A percentile compares a stretch with the other conserved stretches of the same genome.
These are phyloP conservation scores for Globisporangium nodosum DNA, from an alignment of 352 stramenopile genomes.

Conservation along the genomic window DNA sequence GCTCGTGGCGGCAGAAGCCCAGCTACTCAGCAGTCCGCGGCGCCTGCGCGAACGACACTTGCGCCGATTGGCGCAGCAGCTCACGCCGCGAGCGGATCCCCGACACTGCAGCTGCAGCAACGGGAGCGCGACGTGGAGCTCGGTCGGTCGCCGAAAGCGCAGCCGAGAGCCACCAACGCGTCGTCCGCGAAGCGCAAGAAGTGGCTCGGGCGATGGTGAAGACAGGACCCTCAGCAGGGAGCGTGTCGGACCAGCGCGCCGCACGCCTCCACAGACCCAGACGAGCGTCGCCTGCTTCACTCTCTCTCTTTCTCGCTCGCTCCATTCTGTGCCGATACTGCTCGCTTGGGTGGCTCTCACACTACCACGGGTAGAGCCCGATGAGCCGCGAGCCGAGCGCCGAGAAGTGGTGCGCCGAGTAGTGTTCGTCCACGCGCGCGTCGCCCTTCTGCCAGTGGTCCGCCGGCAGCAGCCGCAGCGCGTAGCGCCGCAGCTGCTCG, in stretches of 20 bases:
- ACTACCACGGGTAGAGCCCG: conserved; percentile 48
- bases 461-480: conserved; percentile 43
- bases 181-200: not conserved
- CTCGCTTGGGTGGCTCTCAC: not conserved
- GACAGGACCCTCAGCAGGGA: not conserved
- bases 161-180: not conserved
- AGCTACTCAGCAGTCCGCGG: not conserved
- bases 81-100: not conserved
- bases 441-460: conserved; percentile 79
- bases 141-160: not conserved
- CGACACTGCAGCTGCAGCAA: not conserved
- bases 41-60: not conserved
- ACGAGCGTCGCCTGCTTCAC: not conserved
- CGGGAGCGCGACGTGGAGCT: conserved; percentile 12
- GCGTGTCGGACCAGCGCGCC: too few species aligned
- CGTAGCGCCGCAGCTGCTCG: conserved; percentile 74
- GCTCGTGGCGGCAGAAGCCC: not conserved
- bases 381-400: conserved; percentile 59
- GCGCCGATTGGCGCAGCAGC: conserved; percentile 1
- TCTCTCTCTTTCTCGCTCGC: too few species aligned
- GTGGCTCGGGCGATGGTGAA: not conserved
- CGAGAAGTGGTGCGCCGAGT: conserved; percentile 63
- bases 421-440: conserved; percentile 51
- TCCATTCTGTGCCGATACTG: not conserved
- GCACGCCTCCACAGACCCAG: too few species aligned